Evolutionary conservation across 2,329 filamentous ascomycete genomes (phyloP).

Genomic region (Sporothrix brunneoviolacea): DNA sequence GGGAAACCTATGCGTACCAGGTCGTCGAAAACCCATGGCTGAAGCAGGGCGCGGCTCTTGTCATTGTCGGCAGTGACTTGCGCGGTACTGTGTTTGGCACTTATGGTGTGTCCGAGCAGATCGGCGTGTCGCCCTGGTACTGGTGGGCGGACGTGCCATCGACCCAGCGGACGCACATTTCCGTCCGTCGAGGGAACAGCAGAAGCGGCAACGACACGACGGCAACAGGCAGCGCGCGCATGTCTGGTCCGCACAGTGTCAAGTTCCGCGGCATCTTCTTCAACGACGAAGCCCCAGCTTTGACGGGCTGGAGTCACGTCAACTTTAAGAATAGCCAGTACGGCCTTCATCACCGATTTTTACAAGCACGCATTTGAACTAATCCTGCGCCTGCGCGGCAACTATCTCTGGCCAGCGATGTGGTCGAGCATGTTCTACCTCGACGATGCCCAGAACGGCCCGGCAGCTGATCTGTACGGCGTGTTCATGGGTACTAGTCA

Average conservation of each 20-base stretch:
- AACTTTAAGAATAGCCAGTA: conserved; percentile 32
- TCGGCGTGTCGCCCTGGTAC: conserved; percentile 55
- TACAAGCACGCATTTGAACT: conserved; percentile 51
- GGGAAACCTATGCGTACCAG: conserved; percentile 47
- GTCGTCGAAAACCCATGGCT: conserved; percentile 31
- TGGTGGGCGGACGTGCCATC: conserved; percentile 51
- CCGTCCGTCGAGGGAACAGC: too few species aligned
- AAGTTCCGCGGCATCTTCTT: conserved; percentile 55
- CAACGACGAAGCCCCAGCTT: conserved; percentile 51
- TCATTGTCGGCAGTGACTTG: too few species aligned
- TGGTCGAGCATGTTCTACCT: conserved; percentile 52
- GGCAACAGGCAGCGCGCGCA: too few species aligned
- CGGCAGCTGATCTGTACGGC: conserved; percentile 48
- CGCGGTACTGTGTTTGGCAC: too few species aligned
- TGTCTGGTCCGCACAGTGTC: conserved; percentile 45
- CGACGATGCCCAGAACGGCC: conserved; percentile 46
- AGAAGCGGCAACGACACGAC: not conserved
- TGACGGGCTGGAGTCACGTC: conserved; percentile 46
- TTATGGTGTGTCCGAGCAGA: conserved; percentile 52
- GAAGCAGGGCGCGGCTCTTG: conserved; percentile 32
- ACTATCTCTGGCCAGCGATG: conserved; percentile 54
- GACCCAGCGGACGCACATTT: conserved; percentile 34
- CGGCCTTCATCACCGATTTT: conserved; percentile 38
- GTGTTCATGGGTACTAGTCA: conserved; percentile 54
- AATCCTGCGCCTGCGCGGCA: conserved; percentile 46